Percentiles rank a stretch among this genome's conserved stretches.
These are phyloP conservation scores for Pyracantha coccinea DNA, from an alignment of 331 rosid species.

Conservation along the genomic window DNA sequence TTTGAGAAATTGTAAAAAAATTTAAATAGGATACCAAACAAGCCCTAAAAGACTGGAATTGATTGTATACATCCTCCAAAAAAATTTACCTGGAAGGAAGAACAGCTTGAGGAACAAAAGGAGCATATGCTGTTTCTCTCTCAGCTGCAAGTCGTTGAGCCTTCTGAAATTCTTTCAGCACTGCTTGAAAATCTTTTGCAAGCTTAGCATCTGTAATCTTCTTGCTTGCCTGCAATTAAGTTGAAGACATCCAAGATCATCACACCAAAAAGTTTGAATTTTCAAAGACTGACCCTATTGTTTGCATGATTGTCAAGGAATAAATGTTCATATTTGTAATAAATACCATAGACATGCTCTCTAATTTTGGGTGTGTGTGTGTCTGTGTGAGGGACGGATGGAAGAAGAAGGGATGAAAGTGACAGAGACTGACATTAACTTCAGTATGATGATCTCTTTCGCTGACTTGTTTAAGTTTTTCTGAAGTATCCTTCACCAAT, in stretches of 20 bases:
- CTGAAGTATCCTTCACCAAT: slow-evolving; percentile 90
- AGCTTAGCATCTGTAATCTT: slow-evolving; percentile 96
- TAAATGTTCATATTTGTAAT: too few relatives aligned
- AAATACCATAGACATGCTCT: too few relatives aligned
- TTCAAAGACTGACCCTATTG: not conserved
- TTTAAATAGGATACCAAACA: too few relatives aligned
- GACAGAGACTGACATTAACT: slow-evolving; percentile 49
- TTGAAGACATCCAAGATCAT: slow-evolving; percentile 4
- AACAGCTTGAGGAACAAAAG: slow-evolving; percentile 71
- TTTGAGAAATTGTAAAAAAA: too few relatives aligned
- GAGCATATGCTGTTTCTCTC: slow-evolving; percentile 89
- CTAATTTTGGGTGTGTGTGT: not conserved
- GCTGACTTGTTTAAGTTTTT: slow-evolving; percentile 89
- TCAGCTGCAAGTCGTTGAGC: slow-evolving; percentile 96
- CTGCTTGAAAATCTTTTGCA: slow-evolving; percentile 95
- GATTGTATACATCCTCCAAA: not conserved
- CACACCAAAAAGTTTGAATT: not conserved
- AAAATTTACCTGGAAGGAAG: slow-evolving; percentile 63
- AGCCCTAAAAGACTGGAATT: not conserved
- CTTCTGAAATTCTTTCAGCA: slow-evolving; percentile 90
- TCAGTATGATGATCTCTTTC: slow-evolving; percentile 73
- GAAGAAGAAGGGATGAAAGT: not conserved
- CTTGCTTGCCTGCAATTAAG: slow-evolving; percentile 64
- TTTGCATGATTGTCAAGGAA: too few relatives aligned
- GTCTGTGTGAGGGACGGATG: not conserved